Base-by-base conservation (phyloP, 148 eudicot species). In the Nepenthes gracilis region DNA sequence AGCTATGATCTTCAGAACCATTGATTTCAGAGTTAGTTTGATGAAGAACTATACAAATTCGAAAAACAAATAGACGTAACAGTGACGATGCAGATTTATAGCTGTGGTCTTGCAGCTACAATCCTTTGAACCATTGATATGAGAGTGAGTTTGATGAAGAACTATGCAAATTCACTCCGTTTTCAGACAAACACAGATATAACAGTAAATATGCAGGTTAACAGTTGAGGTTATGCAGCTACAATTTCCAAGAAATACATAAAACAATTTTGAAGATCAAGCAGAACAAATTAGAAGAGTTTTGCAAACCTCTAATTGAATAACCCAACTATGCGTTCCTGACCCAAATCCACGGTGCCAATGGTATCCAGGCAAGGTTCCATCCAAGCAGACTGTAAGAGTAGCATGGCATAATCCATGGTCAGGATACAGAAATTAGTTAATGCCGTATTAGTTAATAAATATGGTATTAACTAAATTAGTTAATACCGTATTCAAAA, bases 311-410 rank as follows among this genome's bases (percentile, higher is more conserved):
- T 93, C 99, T 64, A 93, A 75, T 60, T 93, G 83, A 75, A 93
- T 74, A 43, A 93, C 87, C 99, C 99, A 93, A 77, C 96, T 86
- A 70, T 89, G 81, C 69, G 81, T 91, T 35, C 99, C 99, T 50
- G 88, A 69, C 33, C 89, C 99, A 64, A 51, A 86, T 70, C 99
- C 99, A 48, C 74, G 89, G 70, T 93, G 84, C 64, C 70, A 64
- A 80, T 93, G 99, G 65, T 89, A 93, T 49, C 85, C 99, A 15
- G 99, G 99, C 74, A 86, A 73, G 33, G 96, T 77, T 76, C 99
- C 99, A 60, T 93, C 99, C 85, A 93, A 76, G 69, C 96, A 93
- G 38, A 93, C 99, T 93, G 81, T 55, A 75, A 70, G 34, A 52
- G 9, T 2, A 35, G 36, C 36, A 55, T 9, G 37, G 33, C 8